Evolutionary conservation across 1,284 basidiomycete species (phyloP).

Genomic region (Amylostereum areolatum): DNA sequence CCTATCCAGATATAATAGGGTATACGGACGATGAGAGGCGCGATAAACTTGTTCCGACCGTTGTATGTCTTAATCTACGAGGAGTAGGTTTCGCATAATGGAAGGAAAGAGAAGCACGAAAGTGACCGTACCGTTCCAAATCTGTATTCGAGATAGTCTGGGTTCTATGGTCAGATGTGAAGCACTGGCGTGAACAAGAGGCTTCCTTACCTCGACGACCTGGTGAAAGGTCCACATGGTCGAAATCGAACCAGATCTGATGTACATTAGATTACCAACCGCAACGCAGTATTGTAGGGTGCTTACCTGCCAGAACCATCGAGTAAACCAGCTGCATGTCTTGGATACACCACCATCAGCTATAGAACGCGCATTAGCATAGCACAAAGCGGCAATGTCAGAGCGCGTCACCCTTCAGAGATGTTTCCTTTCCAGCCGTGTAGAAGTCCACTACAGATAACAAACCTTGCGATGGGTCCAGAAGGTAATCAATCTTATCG

Average conservation of each 20-base stretch:
- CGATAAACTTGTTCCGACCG: slow-evolving; percentile 61
- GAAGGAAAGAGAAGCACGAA: slow-evolving; percentile 4
- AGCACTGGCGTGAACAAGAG: not conserved
- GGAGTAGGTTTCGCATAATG: slow-evolving; percentile 1
- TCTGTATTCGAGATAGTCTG: slow-evolving; percentile 74
- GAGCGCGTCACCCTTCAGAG: slow-evolving; percentile 22
- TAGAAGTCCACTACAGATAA: slow-evolving; percentile 80
- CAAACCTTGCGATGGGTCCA: slow-evolving; percentile 58
- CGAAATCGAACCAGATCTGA: slow-evolving; percentile 63
- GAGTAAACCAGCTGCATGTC: slow-evolving; percentile 66
- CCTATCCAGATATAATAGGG: slow-evolving; percentile 80
- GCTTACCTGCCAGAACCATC: slow-evolving; percentile 75
- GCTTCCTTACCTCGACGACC: slow-evolving; percentile 36
- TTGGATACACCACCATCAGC: slow-evolving; percentile 71
- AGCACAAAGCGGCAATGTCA: not conserved
- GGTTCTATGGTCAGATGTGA: not conserved
- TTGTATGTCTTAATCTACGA: slow-evolving; percentile 60
- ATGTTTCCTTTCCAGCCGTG: slow-evolving; percentile 57
- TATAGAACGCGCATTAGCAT: slow-evolving; percentile 22
- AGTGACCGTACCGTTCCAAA: slow-evolving; percentile 55
- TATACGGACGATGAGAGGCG: slow-evolving; percentile 70
- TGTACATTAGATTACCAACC: not conserved
- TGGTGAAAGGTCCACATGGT: slow-evolving; percentile 69
- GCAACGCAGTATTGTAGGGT: slow-evolving; percentile 5
- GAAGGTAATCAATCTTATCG: slow-evolving; percentile 66